Evolutionary conservation across 2,329 filamentous ascomycete genomes (phyloP).

Genomic region (Microdochium trichocladiopsis): DNA sequence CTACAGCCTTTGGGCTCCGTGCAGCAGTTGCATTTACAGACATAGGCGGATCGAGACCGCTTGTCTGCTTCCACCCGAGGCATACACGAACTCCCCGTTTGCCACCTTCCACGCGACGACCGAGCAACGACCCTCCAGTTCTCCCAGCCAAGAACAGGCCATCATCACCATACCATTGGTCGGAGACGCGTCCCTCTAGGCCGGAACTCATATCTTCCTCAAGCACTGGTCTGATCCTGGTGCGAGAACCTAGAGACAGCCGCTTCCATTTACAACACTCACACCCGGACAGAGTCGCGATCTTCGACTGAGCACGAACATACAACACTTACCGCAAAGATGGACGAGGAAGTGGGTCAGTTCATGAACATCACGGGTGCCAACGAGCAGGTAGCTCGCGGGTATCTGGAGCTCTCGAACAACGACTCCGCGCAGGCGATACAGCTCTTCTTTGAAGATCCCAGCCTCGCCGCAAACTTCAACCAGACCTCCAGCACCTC

Average conservation of each 20-base stretch:
- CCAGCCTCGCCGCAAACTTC: conserved; percentile 55
- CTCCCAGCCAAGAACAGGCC: no score
- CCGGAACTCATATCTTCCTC: no score
- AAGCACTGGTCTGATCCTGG: no score
- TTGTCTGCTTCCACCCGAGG: not conserved
- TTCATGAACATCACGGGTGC: conserved; percentile 80
- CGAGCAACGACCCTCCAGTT: not conserved
- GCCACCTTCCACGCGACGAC: not conserved
- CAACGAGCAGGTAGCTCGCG: conserved; percentile 64
- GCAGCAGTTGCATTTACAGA: no score
- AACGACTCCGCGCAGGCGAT: conserved; percentile 80
- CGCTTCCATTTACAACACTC: not conserved
- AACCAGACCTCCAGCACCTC: conserved; percentile 22
- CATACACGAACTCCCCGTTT: not conserved
- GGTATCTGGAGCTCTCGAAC: conserved; percentile 80
- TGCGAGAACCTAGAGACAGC: no score
- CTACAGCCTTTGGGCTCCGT: no score
- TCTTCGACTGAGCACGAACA: no score
- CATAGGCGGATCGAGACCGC: not conserved
- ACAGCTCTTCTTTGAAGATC: conserved; percentile 84
- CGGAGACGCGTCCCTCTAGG: no score
- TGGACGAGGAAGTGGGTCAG: conserved; percentile 68
- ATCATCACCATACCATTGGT: no score
- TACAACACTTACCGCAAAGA: conserved; percentile 22
- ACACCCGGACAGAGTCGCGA: no score